Base-by-base conservation (phyloP, 73 alveolate genomes). In the Loxodes magnus region DNA sequence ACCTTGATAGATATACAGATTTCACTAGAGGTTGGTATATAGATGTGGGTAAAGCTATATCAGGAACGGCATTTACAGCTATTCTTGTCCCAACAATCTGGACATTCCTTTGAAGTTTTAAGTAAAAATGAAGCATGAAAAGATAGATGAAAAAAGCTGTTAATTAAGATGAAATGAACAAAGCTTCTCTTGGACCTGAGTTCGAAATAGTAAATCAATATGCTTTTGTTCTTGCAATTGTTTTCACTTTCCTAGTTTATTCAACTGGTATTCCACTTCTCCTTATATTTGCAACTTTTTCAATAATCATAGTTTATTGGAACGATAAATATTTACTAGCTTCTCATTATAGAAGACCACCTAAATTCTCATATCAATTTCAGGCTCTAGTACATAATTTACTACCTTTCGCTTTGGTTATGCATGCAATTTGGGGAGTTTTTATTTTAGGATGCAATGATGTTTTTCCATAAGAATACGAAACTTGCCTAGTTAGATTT, bases 181-280 rank as follows among this genome's bases (percentile, higher is more conserved):
- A 30, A 9, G 65, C 69, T 25, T 76, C 61, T 41, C 43, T 30
- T 7, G 90, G 90, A 12, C 84, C 90, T 17, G 90, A 76, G 46
- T 76, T 70, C 43, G 0, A 50, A 17, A 26, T 76, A 7, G 80
- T 67, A 16, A 64, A 56, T 19, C 37, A 84, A 31, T 61, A 60
- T 41, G 36, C 90, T 25, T 28, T 56, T 23, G 30, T 76, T 16
- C 46, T 76, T 31, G 29, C 61, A 12, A 25, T 35, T 1, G 35
- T 70, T 29, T 76, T 51, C 48, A 46, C 67, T 7, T 19, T 59
- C 2, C 22, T 76, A 22, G 49, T 70, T 37, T 76, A 35, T 38
- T 69, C 80, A 6, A 44, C 76, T 16, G 84, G 84, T 0, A 69
- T 76, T 64, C 90, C 90, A 17, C 35, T 70, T 4, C 76, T 76